Evolutionary conservation across 2,329 filamentous ascomycete species (phyloP), one percentile per base, ranked within the genome.

Genomic region (Samsoniella hepiali): DNA sequence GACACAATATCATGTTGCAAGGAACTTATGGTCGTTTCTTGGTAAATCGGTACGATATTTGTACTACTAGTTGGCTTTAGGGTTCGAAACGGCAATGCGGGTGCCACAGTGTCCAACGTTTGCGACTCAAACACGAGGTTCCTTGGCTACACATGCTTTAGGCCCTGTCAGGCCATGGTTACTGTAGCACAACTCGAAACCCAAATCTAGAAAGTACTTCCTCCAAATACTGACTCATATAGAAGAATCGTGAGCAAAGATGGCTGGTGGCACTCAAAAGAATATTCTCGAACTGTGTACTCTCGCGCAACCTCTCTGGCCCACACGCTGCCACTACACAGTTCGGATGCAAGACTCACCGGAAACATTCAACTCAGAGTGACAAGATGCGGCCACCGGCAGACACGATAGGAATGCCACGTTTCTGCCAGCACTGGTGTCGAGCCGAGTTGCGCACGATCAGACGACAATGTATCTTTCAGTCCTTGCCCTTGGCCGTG

Each of bases 381-480:
- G 3, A 34, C 50, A 42, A 29, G 31, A 44, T 34, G 29, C 49
- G 58, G 58, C 50, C 36, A 32, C 49, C 29, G n/a, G 49, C 58
- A 61, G 58, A 61, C 54, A 61, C 58, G 58, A 54, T 10, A 42
- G n/a, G 13, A 31, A 51, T 7, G 3, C n/a, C 55, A 34, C 32
- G 13, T 53, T 40, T 40, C 38, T 54, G 17, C 40, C 27, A 45
- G 47, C 49, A 10, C 10, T 54, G 29, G 58, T 38, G 42, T 42
- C 29, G 15, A 15, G 32, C n/a, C 13, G n/a, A 38, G 44, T 59
- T 13, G 32, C 57, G 31, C 47, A 42, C 34, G 47, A 17, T 13
- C 29, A 34, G 7, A 9, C 11, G 13, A 8, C 29, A 34, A 38
- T 45, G 34, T 47, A 5, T n/a, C 29, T 27, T 17, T 15, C 6